These are phyloP conservation scores for Trichoderma sp. DNA, from an alignment of 2,329 filamentous ascomycete species.

Conservation along the genomic window DNA sequence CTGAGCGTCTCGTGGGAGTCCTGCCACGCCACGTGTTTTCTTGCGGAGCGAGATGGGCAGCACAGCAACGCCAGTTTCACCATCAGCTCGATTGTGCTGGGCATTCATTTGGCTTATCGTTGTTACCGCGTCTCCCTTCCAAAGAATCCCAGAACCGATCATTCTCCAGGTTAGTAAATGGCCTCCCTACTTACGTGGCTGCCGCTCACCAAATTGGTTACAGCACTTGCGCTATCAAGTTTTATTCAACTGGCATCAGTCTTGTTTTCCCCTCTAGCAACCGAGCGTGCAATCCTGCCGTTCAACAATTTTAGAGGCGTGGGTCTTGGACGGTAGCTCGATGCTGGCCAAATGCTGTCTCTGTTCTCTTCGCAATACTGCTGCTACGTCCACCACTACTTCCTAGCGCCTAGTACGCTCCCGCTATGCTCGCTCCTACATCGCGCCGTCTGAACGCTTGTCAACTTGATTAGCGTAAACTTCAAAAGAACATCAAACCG, in stretches of 20 bases:
- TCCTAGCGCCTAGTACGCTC: background rate
- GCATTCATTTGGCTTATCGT: background rate
- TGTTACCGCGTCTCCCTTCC: background rate
- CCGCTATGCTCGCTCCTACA: background rate
- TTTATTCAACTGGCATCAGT: background rate
- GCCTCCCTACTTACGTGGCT: background rate
- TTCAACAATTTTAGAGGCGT: background rate
- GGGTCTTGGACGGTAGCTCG: background rate
- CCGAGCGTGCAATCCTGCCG: background rate
- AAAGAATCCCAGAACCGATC: background rate
- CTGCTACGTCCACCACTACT: background rate
- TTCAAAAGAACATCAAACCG: background rate
- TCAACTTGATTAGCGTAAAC: background rate
- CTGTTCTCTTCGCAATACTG: background rate
- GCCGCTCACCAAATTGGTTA: background rate
- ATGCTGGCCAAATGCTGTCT: background rate
- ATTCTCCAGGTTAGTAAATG: background rate
- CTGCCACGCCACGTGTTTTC: conserved; percentile 2
- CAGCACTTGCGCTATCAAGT: background rate
- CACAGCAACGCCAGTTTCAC: background rate
- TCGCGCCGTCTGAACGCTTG: background rate
- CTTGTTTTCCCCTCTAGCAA: background rate
- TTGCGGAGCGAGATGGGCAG: background rate
- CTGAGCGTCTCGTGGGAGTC: background rate
- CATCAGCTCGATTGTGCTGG: background rate